Conservation (phyloP, 768 basidiomycete species). For the Boletus rex-veris region DNA sequence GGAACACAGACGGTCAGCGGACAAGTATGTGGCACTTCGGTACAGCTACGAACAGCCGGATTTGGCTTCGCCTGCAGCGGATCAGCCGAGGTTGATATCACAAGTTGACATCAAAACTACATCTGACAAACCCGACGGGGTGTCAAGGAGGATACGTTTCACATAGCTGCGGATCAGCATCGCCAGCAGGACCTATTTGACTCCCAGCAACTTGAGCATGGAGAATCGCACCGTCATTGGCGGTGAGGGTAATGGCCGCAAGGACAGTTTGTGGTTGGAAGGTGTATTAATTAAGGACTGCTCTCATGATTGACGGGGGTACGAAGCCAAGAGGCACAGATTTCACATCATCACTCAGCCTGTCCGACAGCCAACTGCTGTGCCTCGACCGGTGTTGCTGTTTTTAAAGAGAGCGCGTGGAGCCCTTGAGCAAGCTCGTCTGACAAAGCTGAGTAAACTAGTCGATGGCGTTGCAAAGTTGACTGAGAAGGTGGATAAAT, state of each 20-base stretch:
- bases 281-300: constrained; percentile 27
- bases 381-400: constrained; percentile 61
- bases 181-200: constrained; percentile 11
- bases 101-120: constrained; percentile 6
- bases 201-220: constrained; percentile 2
- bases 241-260: constrained; percentile 15
- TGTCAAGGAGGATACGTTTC: constrained; percentile 9
- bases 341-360: constrained; percentile 25
- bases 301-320: constrained; percentile 30
- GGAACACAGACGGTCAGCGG: constrained; percentile 12
- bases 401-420: constrained; percentile 74
- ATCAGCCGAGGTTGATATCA: constrained; percentile 25
- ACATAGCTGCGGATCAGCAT: constrained; percentile 18
- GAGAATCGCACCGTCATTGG: constrained; percentile 21
- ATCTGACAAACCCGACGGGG: constrained; percentile 1
- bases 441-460: constrained; percentile 69
- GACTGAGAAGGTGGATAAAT: constrained; percentile 40
- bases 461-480: constrained; percentile 76
- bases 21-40: constrained; percentile 5
- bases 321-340: constrained; percentile 7
- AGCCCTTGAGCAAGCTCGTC: constrained; percentile 69
- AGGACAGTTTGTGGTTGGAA: constrained; percentile 19
- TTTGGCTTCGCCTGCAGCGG: constrained; percentile 25
- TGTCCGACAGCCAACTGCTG: constrained; percentile 20
- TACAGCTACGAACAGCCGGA: constrained; percentile 12